phyloP scores from a whole-genome alignment of 345 rosid species.

The Populus simonii region DNA sequence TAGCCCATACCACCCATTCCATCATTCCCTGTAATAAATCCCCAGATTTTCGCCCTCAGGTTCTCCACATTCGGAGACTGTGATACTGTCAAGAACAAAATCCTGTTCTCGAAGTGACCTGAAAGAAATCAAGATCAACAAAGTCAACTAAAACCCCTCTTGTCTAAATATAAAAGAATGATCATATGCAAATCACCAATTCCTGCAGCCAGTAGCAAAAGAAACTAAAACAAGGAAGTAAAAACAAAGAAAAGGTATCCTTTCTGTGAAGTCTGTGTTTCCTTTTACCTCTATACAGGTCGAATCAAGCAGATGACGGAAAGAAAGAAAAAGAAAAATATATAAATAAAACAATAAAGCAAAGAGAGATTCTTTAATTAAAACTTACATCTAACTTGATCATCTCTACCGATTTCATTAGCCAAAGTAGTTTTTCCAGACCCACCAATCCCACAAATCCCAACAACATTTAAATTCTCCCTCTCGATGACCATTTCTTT shows the following conservation, averaged over 20 bases:
- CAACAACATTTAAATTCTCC: conserved; percentile 41
- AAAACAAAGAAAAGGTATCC: not conserved
- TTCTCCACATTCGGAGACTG: conserved; percentile 69
- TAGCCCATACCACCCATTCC: conserved; percentile 21
- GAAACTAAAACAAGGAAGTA: not conserved
- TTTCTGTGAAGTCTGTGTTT: not conserved
- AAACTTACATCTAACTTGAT: conserved; percentile 56
- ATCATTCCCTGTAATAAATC: conserved; percentile 41
- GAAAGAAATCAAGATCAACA: conserved; percentile 8
- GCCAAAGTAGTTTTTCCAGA: conserved; percentile 92
- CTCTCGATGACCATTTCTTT: conserved; percentile 62
- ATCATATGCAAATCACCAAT: not conserved
- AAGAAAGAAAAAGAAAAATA: not conserved
- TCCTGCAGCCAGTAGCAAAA: not conserved
- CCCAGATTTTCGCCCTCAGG: conserved; percentile 41
- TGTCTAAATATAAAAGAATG: not conserved
- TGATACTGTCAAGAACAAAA: conserved; percentile 76
- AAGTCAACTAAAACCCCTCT: not conserved
- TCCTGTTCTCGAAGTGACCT: conserved; percentile 52
- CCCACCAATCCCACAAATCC: conserved; percentile 82
- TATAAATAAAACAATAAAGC: not conserved
- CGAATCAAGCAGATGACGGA: not conserved
- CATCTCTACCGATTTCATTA: conserved; percentile 55
- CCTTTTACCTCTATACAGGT: too few relatives aligned
- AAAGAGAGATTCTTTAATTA: not conserved